These are phyloP conservation scores for Acacia pycnantha DNA, from an alignment of 331 rosid species.

Conservation along the genomic window DNA sequence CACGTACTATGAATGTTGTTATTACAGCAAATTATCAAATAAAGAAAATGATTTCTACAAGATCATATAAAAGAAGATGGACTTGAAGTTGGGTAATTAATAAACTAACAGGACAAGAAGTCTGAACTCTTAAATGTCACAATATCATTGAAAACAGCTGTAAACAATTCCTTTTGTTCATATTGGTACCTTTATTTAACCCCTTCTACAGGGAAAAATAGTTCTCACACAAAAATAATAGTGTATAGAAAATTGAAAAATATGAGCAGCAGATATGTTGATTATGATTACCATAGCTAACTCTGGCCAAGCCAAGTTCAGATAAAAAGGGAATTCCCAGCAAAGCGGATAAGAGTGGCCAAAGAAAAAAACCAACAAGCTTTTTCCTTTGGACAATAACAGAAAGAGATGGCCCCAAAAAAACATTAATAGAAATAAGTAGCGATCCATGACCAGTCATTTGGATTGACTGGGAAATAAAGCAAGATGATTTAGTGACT, in stretches of 20 bases:
- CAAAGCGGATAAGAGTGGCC: not conserved
- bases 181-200: not conserved
- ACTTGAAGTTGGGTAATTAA: not conserved
- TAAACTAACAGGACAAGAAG: not conserved
- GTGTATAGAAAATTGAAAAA: not conserved
- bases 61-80: not conserved
- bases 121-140: slow-evolving; percentile 1
- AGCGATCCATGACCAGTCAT: not conserved
- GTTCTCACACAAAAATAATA: not conserved
- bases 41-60: not conserved
- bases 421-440: no score
- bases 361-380: not conserved
- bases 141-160: not conserved
- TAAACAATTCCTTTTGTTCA: not conserved
- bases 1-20: not conserved
- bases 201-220: not conserved
- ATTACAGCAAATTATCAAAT: not conserved
- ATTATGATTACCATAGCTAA: not conserved
- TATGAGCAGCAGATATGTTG: not conserved
- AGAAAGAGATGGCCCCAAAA: no score
- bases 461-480: not conserved
- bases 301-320: slow-evolving; percentile 8
- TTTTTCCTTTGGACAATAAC: not conserved
- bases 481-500: not conserved
- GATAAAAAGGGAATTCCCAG: not conserved